Evolutionary conservation across 768 basidiomycete genomes (phyloP).

Genomic region (Xerocomellus intermedius): DNA sequence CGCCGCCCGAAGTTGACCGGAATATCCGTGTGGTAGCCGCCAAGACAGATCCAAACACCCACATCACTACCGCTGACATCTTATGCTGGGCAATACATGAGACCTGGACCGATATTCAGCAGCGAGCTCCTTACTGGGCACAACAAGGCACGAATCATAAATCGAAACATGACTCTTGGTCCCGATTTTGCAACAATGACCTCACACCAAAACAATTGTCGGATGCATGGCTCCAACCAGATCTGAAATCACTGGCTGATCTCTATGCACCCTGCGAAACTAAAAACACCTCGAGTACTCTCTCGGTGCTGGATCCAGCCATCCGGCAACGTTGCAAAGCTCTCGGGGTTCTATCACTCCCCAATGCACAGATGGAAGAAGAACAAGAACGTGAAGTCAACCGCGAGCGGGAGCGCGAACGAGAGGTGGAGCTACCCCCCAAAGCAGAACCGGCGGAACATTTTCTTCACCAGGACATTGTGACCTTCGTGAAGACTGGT

Average conservation of each 20-base stretch:
- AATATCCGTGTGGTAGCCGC: conserved; percentile 29
- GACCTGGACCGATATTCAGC: conserved; percentile 30
- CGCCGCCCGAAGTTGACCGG: conserved; percentile 38
- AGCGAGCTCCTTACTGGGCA: too few relatives aligned
- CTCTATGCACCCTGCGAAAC: conserved; percentile 28
- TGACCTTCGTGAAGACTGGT: conserved; percentile 28
- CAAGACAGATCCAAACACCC: conserved; percentile 1
- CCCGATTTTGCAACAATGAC: background rate
- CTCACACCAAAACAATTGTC: background rate
- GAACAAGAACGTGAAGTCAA: conserved; percentile 46
- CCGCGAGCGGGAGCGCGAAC: conserved; percentile 42
- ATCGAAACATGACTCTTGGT: conserved; percentile 12
- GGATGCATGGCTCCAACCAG: conserved; percentile 38
- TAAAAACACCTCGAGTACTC: background rate
- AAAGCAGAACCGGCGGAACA: conserved; percentile 19
- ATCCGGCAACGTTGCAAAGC: conserved; percentile 4
- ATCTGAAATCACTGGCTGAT: conserved; percentile 34
- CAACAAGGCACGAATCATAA: conserved; percentile 27
- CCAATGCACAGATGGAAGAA: conserved; percentile 32
- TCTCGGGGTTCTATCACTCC: conserved; percentile 9
- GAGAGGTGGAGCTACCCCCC: conserved; percentile 36
- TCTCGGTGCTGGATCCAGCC: background rate
- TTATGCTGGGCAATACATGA: conserved; percentile 44
- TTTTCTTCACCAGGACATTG: conserved; percentile 14
- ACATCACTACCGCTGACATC: conserved; percentile 28